These are phyloP conservation scores for Alternaria hordeiaustralica DNA, from an alignment of 2,329 filamentous ascomycete species.

Conservation along the genomic window DNA sequence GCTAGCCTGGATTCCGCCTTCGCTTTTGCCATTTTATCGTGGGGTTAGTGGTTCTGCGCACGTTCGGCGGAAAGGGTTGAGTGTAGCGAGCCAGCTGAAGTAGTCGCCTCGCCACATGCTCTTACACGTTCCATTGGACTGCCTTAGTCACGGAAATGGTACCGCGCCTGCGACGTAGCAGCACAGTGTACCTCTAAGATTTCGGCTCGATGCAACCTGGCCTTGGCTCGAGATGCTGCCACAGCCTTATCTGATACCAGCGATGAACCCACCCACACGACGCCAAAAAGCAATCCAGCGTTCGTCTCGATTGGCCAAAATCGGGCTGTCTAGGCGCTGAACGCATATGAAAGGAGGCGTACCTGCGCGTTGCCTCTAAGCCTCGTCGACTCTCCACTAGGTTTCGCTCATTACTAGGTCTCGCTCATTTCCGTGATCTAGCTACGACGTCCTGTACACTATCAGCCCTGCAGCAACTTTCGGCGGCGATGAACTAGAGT, in stretches of 20 bases:
- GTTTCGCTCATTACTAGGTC: background rate
- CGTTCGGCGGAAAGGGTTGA: slow-evolving; percentile 9
- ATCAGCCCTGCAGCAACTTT: background rate
- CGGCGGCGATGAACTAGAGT: background rate
- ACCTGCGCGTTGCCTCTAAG: background rate
- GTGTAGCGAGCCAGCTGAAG: slow-evolving; percentile 10
- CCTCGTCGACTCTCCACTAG: background rate
- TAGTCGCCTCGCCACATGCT: background rate
- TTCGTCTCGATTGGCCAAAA: background rate
- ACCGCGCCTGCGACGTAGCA: background rate
- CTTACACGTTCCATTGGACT: slow-evolving; percentile 2
- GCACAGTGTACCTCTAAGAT: background rate
- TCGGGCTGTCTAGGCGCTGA: background rate
- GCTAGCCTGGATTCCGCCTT: background rate
- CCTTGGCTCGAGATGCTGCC: slow-evolving; percentile 11
- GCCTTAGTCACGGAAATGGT: background rate
- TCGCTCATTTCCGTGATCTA: background rate
- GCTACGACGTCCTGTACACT: background rate
- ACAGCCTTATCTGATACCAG: slow-evolving; percentile 17
- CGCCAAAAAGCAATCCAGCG: background rate
- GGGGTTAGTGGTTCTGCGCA: slow-evolving; percentile 6
- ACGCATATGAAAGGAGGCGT: background rate
- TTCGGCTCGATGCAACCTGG: slow-evolving; percentile 9
- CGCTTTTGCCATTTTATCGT: background rate
- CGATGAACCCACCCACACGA: slow-evolving; percentile 2